Conservation (phyloP, 2,329 filamentous ascomycete genomes). For the Pestalotiopsis sp. region DNA sequence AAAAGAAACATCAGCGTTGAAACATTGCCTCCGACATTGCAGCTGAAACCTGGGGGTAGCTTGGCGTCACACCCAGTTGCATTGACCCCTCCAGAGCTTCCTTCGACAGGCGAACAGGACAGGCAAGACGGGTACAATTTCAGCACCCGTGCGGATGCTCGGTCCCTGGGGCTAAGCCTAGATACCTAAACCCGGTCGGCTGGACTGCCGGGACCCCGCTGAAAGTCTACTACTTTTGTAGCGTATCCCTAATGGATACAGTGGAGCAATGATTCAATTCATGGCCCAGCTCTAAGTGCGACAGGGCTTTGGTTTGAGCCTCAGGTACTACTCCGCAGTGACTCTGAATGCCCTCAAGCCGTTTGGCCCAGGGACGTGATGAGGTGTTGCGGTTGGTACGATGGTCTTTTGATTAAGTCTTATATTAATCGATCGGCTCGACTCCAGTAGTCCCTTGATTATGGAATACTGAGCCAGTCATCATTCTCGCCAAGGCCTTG, state of each 20-base stretch:
- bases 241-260: neutral
- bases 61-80: slow-evolving; percentile 18
- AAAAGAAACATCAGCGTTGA: slow-evolving; percentile 1
- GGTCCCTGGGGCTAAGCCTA: neutral
- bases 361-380: too few species aligned
- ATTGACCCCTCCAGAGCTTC: slow-evolving; percentile 7
- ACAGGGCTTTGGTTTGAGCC: neutral
- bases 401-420: too few species aligned
- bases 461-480: too few species aligned
- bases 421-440: too few species aligned
- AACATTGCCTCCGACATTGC: slow-evolving; percentile 18
- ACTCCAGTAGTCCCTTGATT: too few species aligned
- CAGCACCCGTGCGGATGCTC: neutral
- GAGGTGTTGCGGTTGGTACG: too few species aligned
- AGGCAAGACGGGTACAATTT: too few species aligned
- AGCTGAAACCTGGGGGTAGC: slow-evolving; percentile 21
- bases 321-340: too few species aligned
- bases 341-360: too few species aligned
- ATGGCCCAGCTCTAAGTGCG: neutral
- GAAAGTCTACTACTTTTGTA: neutral
- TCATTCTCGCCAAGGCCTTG: too few species aligned
- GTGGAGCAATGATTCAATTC: neutral
- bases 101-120: neutral
- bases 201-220: neutral
- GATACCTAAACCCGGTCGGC: neutral